Conservation (phyloP, 169 alveolate genomes). For the Sarcocystis neurona region DNA sequence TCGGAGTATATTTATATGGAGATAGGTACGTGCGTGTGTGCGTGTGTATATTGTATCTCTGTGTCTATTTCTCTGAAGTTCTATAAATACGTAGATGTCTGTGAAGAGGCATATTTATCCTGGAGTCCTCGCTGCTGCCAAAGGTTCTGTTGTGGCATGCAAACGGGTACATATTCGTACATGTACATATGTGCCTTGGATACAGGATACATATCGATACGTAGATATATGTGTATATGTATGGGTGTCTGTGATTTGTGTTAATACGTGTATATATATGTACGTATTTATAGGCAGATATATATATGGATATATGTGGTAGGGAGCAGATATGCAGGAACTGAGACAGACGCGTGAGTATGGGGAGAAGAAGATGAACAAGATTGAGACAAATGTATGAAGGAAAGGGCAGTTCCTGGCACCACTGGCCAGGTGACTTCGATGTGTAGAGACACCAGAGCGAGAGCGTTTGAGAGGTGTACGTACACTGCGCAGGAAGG, state of each 20-base stretch:
- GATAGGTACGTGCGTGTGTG: too few relatives aligned
- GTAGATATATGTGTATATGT: neutral
- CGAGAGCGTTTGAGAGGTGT: too few relatives aligned
- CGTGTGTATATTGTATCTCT: too few relatives aligned
- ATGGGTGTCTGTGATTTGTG: neutral
- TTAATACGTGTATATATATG: neutral
- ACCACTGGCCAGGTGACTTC: too few relatives aligned
- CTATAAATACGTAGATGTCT: too few relatives aligned
- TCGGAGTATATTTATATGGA: too few relatives aligned
- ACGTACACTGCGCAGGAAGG: too few relatives aligned
- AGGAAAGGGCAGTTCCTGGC: neutral
- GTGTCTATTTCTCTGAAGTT: too few relatives aligned
- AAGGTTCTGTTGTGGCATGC: too few relatives aligned
- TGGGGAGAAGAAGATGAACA: neutral
- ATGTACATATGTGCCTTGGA: neutral
- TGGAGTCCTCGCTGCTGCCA: too few relatives aligned
- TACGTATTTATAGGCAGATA: neutral
- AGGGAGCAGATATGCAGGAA: neutral
- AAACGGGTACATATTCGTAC: neutral
- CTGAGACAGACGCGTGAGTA: neutral
- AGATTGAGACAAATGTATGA: neutral
- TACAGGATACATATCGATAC: neutral
- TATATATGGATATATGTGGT: neutral
- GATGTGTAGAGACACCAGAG: too few relatives aligned
- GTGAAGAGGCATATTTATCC: too few relatives aligned